phyloP scores from a whole-genome alignment of 2,329 filamentous ascomycete species.

The Sporothrix mexicana region DNA sequence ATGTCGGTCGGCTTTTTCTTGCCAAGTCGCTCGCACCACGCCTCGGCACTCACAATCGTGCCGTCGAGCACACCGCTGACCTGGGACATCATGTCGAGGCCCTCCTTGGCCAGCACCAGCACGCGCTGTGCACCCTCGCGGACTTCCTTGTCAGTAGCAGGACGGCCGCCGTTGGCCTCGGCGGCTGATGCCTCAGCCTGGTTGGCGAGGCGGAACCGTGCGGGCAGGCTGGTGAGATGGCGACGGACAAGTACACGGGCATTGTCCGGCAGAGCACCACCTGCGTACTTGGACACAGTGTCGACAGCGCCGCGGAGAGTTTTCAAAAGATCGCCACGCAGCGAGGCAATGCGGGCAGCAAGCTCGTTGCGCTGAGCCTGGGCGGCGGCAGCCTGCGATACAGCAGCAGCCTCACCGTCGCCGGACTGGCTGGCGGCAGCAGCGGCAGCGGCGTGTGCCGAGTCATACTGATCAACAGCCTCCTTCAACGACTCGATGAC shows the following conservation, averaged over 20 bases:
- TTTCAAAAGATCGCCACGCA: constrained; percentile 75
- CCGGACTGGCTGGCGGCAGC: not conserved
- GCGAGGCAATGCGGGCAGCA: constrained; percentile 67
- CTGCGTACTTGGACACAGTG: constrained; percentile 86
- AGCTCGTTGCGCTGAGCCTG: constrained; percentile 54
- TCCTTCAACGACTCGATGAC: constrained; percentile 75
- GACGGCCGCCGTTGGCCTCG: constrained; percentile 34
- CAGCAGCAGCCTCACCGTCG: constrained; percentile 35
- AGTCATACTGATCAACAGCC: constrained; percentile 81
- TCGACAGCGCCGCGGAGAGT: constrained; percentile 81
- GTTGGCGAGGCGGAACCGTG: constrained; percentile 74
- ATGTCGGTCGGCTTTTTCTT: constrained; percentile 46
- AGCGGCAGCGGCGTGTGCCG: constrained; percentile 40
- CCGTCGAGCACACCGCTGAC: constrained; percentile 87
- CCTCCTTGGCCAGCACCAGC: constrained; percentile 84
- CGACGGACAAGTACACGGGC: constrained; percentile 80
- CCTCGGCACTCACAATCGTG: constrained; percentile 87
- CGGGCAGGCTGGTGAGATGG: constrained; percentile 83
- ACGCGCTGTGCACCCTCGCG: constrained; percentile 74
- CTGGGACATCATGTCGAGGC: constrained; percentile 91
- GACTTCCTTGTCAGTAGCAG: constrained; percentile 45
- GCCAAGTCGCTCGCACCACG: constrained; percentile 84
- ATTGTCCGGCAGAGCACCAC: constrained; percentile 89
- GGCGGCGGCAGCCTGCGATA: constrained; percentile 24
- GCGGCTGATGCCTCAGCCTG: constrained; percentile 42